Conservation (phyloP, 441 rosid genomes). For the Corymbia citriodora region DNA sequence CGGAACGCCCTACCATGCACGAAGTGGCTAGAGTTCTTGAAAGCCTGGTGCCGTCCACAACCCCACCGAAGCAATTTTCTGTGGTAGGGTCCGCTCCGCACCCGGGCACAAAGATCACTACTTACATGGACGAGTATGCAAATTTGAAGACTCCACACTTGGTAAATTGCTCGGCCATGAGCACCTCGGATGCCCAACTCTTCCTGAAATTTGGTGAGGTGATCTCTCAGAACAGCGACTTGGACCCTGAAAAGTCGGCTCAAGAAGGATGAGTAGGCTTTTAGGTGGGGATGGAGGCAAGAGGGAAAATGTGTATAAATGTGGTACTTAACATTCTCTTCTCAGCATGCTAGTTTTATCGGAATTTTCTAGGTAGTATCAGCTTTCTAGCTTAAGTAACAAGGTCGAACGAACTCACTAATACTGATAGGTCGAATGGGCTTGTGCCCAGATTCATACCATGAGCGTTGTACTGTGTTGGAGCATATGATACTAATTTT, state of each 20-base stretch:
- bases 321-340: background rate
- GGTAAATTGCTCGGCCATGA: conserved; percentile 82
- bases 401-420: background rate
- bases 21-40: conserved; percentile 76
- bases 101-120: conserved; percentile 36
- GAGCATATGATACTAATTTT: background rate
- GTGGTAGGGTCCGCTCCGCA: conserved; percentile 14
- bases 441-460: background rate
- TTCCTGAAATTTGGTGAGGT: conserved; percentile 93
- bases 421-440: background rate
- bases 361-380: background rate
- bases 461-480: background rate
- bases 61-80: conserved; percentile 40
- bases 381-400: background rate
- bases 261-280: background rate
- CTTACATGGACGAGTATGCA: conserved; percentile 81
- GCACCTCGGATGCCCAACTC: conserved; percentile 93
- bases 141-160: conserved; percentile 84
- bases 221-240: conserved; percentile 70
- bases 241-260: background rate
- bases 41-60: conserved; percentile 43
- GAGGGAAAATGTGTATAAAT: background rate
- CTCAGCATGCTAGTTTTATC: background rate
- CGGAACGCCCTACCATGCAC: conserved; percentile 88
- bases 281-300: background rate